Base-by-base conservation (phyloP, 345 rosid species). In the Durio zibethinus region DNA sequence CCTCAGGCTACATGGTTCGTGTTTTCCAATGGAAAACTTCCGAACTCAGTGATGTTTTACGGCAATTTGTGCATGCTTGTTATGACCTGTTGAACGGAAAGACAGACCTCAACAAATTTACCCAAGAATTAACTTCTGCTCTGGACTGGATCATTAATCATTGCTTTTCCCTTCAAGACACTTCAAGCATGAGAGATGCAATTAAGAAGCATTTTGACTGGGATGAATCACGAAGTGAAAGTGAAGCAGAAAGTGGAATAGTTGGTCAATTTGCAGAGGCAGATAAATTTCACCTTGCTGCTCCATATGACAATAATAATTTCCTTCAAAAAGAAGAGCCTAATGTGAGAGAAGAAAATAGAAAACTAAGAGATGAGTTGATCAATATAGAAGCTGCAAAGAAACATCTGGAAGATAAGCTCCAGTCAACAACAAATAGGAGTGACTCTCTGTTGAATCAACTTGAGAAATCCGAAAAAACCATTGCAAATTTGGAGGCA, bases 161-260 rank as follows among this genome's bases (percentile, higher is more conserved):
- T 47, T 93, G 99, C 73, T 93, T 93, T 79, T 92, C 99, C 73
- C 85, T 93, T 66, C 98, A 93, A 88, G 97, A 93, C 86, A 97
- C 92, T 89, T 87, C 98, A 73, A 90, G 91, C 92, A 95, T 89
- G 94, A 90, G 81, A 83, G 87, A 90, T 73, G 93, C 84, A 75
- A 82, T 90, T 33, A 86, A 85, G 85, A 92, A 89, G 84, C 87
- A 87, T 59, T 83, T 84, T 36, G 88, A 92, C 42, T 86, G 93
- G 91, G 97, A 90, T 81, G 97, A 88, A 66, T 66, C 90, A 12
- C 78, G 70, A 50, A 89, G 90, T 79, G 99, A 87, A 86, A 79
- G 85, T 52, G 93, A 93, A 86, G 82, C 82, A 52, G 98, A 89
- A 65, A 83, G 73, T 64, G 91, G 90, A 67, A 52, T 66, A 65